Base-by-base conservation (phyloP, 345 rosid species). In the Capsella bursapastoris region DNA sequence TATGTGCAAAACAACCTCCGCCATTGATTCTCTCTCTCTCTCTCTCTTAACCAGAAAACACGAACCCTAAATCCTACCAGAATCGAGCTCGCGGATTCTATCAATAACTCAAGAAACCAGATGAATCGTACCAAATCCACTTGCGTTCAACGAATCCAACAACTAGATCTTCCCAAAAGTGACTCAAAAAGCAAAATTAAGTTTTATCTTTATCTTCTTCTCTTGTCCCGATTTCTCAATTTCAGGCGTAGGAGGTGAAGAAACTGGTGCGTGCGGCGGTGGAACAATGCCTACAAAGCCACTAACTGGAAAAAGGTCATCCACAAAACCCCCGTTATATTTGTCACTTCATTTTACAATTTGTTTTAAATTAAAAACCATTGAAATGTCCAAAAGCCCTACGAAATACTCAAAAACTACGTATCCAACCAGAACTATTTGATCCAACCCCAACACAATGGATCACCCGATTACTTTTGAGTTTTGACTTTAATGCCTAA, bases 1-100 rank as follows among this genome's bases (percentile, higher is more conserved):
- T 44, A 95, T 78, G 71, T 95, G 97, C 68, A 95, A 80, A 50
- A 83, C 64, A 65, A 95, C 99, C 65, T 95, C 98, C 87, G 80
- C 70, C 98, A 83, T 58, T 87, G 81, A 51, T 59, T 56, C 44
- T 32, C 35, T 32, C 25, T 22, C 25, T 22, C 34, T 31, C 35
- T 32, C 7, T 38, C 10, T 60, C 25, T 1, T 16, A 12, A 15
- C 34, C 16, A 40, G 16, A 7, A 22, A 16, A 87, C 89, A 89
- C 81, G 89, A 69, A 87, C 86, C 62, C 72, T 68, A 53, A 40
- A 27, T 53, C 34, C 47, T 29, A 32, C 2, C 6, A 59, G 38
- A 64, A 31, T 8, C 5, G 38, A 47, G 44, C 9, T 15, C 11
- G 18, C 4, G 22, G 58, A 65, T 32, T 49, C 40, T 37, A 13